Base-by-base conservation (phyloP, 2,329 filamentous ascomycete species). In the Calonectria crousiana region DNA sequence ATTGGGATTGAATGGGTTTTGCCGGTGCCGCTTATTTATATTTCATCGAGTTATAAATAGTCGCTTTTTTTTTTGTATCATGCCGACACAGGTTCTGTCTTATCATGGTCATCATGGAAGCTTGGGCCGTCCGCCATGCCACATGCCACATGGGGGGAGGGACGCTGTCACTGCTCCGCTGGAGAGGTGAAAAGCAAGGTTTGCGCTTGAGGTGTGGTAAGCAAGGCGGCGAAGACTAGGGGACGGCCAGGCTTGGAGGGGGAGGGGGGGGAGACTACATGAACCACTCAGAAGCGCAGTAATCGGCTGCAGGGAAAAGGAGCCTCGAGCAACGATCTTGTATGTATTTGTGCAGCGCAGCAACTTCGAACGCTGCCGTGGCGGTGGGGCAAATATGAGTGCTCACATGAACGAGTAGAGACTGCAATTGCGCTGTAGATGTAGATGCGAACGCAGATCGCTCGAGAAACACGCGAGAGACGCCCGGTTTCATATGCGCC, bases 251-350 rank as follows among this genome's bases (percentile, higher is more conserved):
- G 67, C 10, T 41, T 49, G 30, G 44, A 20, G 9, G 41, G 38
- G 20, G 36, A 47, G 23, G 51, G 13, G 44, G n/a, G 44, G 44
- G 18, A 47, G 26, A 38, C 32, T 60, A 69, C 71, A 73, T 72
- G 70, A 72, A 72, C 70, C 70, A 68, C 70, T 62, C 34, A 68
- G 44, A 47, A 38, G 56, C 23, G 34, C 36, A 62, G 26, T 49
- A 67, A 52, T 26, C 66, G 14, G 70, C 65, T 72, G 70, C 70
- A 69, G 51, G 70, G 56, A 68, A 58, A 73, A 73, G 71, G 71
- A 69, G 65, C 51, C 51, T 49, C 13, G 34, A 49, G 47, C 52
- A 60, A 36, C 32, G 41, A 60, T 38, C 16, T 36, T 71, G 51
- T 28, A 38, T 67, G 38, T 65, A 68, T 70, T 70, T 60, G 52